Percentiles rank a stretch among this genome's conserved stretches.
phyloP scores from a whole-genome alignment of 495 filamentous ascomycete genomes.

The Hypoxylon fragiforme region DNA sequence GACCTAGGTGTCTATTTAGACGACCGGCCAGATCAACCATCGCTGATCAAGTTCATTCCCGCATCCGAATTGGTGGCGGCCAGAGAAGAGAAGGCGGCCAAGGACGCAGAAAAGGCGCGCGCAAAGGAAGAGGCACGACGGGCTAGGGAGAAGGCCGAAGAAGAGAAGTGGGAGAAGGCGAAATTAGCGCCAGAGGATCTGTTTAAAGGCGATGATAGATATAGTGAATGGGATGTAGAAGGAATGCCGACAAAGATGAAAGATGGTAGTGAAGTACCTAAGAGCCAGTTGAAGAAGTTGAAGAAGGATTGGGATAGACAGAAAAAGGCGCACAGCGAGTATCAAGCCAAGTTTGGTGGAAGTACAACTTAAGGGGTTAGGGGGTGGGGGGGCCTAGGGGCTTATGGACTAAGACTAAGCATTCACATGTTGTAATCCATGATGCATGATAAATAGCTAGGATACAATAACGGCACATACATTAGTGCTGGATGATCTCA shows the following conservation, averaged over 20 bases:
- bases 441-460: no score
- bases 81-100: conserved; percentile 66
- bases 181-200: conserved; percentile 69
- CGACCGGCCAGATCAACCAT: conserved; percentile 69
- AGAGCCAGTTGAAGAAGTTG: conserved; percentile 79
- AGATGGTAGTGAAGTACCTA: conserved; percentile 78
- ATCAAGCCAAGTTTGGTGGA: conserved; percentile 52
- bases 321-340: conserved; percentile 79
- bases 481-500: no score
- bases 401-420: no score
- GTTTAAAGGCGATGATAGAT: conserved; percentile 73
- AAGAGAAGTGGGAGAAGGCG: conserved; percentile 67
- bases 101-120: conserved; percentile 56
- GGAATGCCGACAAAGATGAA: conserved; percentile 78
- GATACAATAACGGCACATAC: no score
- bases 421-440: no score
- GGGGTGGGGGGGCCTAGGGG: no score
- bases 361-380: conserved; percentile 14
- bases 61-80: conserved; percentile 71
- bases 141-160: conserved; percentile 56
- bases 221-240: conserved; percentile 80
- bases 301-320: conserved; percentile 92
- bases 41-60: conserved; percentile 80
- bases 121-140: conserved; percentile 65
- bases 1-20: conserved; percentile 84